Conservation (phyloP, 2,329 filamentous ascomycete genomes). For the Diaporthe nobilis region DNA sequence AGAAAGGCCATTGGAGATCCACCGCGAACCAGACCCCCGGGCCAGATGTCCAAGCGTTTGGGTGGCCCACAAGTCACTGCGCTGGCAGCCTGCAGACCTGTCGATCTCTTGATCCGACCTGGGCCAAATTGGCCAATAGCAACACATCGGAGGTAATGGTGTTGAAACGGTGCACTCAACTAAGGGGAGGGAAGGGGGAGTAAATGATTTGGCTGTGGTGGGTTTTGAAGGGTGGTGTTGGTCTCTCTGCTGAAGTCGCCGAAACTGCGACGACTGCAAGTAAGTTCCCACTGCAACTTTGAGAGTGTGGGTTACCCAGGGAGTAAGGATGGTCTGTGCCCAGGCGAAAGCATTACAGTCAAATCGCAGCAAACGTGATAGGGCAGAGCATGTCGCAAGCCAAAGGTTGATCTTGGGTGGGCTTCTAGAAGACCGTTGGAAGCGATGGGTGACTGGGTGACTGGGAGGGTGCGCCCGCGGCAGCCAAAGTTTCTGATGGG, state of each 20-base stretch:
- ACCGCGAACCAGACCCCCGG: constrained; percentile 24
- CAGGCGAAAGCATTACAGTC: not conserved
- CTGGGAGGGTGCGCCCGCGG: not conserved
- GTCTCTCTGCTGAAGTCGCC: not conserved
- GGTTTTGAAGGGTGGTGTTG: not conserved
- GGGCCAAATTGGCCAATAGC: not conserved
- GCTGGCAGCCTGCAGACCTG: constrained; percentile 25
- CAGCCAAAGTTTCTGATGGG: constrained; percentile 14
- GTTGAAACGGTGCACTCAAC: not conserved
- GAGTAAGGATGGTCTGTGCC: not conserved
- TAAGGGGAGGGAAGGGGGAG: not conserved
- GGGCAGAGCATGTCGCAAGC: not conserved
- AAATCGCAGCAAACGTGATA: not conserved
- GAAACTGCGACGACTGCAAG: not conserved
- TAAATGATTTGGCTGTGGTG: not conserved
- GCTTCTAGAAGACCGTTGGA: constrained; percentile 29
- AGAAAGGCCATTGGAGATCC: constrained; percentile 40
- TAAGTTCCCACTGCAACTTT: not conserved
- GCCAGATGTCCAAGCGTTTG: constrained; percentile 14
- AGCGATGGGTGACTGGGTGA: not conserved
- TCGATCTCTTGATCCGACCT: constrained; percentile 7
- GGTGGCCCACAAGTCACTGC: constrained; percentile 35
- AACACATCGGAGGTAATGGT: not conserved
- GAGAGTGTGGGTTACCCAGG: not conserved
- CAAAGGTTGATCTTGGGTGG: not conserved